Percentiles rank a stretch among this genome's conserved stretches.
phyloP scores from a whole-genome alignment of 2,329 filamentous ascomycete genomes.

The Sclerotinia nivalis region DNA sequence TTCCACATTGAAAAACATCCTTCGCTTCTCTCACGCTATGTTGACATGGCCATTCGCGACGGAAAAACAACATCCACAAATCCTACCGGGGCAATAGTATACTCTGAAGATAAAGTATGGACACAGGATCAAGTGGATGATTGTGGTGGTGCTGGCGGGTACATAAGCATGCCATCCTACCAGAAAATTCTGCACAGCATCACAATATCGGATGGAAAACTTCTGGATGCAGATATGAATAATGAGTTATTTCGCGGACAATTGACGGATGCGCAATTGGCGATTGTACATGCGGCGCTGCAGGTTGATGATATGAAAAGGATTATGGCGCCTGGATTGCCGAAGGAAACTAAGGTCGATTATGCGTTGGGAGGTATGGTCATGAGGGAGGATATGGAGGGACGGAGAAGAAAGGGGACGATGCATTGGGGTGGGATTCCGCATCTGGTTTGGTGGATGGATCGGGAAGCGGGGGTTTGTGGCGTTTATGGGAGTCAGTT shows the following conservation, averaged over 20 bases:
- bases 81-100: neutral
- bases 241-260: conserved; percentile 27
- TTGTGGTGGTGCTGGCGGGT: conserved; percentile 20
- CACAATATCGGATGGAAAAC: conserved; percentile 21
- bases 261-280: neutral
- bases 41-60: conserved; percentile 23
- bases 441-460: conserved; percentile 50
- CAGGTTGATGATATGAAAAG: neutral
- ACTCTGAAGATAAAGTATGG: neutral
- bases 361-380: conserved; percentile 22
- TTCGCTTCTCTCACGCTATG: conserved; percentile 13
- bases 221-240: conserved; percentile 20
- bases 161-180: conserved; percentile 17
- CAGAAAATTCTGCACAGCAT: conserved; percentile 27
- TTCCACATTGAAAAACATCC: conserved; percentile 25
- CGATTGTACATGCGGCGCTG: neutral
- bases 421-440: conserved; percentile 47
- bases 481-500: conserved; percentile 48
- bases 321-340: neutral
- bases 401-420: conserved; percentile 18
- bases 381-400: conserved; percentile 14
- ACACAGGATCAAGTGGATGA: conserved; percentile 12
- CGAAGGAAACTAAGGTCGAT: neutral
- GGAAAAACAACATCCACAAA: conserved; percentile 7
- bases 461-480: conserved; percentile 45